Evolutionary conservation across 2,329 filamentous ascomycete species (phyloP), one percentile per base, ranked within the genome.

Genomic region (Alternaria sp.): DNA sequence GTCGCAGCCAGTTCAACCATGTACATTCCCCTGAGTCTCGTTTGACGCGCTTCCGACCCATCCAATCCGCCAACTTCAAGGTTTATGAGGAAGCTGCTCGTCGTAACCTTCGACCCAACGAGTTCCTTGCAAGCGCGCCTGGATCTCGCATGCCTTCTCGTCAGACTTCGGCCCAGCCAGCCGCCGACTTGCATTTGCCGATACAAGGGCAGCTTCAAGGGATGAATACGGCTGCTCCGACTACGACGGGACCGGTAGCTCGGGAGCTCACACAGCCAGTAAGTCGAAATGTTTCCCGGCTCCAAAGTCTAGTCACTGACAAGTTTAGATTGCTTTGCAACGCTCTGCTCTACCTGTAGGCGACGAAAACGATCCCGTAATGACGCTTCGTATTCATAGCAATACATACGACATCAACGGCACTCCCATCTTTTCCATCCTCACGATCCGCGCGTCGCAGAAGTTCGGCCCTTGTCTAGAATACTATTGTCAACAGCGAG

Each of bases 401-500:
- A 69, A 71, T 59, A 68, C 56, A 12, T 56, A 57, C 10, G 68
- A 69, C 53, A 19, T 10, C 13, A 55, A 66, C 8, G 51, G 50
- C 7, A 45, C 36, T 9, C 51, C 58, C 2, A 65, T 69, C 25
- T 68, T 68, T 52, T 69, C 65, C 5, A 55, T 69, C 19, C 63
- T 71, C 19, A 56, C 54, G 10, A 67, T 71, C 26, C 46, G 40
- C 10, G 13, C 44, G 10, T 30, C 47, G 15, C 59, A 67, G 15
- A 28, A 26, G 19, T 69, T 69, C 9, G 67, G 68, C 9, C 68
- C 68, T 2, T 51, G 47, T 25, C 59, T 71, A 1, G 36, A 65
- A 4, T 57, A 61, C n/a, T 71, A 68, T 47, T 71, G 68, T 28
- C 28, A 46, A 15, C 55, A 63, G 8, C 65, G 68, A 15, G 63